These are phyloP conservation scores for Euphorbia peplus DNA, from an alignment of 345 rosid species.

Conservation along the genomic window DNA sequence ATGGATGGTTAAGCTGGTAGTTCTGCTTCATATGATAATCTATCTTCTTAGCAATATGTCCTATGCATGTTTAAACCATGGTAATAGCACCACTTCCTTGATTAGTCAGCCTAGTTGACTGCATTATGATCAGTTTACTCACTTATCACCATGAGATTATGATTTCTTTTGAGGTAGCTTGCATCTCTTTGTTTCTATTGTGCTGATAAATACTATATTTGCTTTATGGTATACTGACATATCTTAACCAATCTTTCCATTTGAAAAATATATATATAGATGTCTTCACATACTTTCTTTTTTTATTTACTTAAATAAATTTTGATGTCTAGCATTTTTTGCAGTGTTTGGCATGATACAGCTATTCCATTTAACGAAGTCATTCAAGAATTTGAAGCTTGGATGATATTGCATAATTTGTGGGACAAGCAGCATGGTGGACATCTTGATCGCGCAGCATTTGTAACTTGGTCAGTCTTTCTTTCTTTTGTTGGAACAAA, in stretches of 20 bases:
- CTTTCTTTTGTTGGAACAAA: not conserved
- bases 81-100: not conserved
- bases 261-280: conserved; percentile 4
- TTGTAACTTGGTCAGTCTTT: conserved; percentile 76
- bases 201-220: conserved; percentile 1
- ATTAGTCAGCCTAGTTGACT: not conserved
- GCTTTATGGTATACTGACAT: not conserved
- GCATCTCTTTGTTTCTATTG: not conserved
- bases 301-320: not conserved
- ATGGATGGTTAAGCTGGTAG: not conserved
- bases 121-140: not conserved
- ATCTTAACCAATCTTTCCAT: not conserved
- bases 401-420: conserved; percentile 63
- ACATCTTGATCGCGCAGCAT: conserved; percentile 64
- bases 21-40: conserved; percentile 2
- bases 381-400: conserved; percentile 72
- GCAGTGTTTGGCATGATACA: conserved; percentile 96
- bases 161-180: not conserved
- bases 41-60: not conserved
- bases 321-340: conserved; percentile 16
- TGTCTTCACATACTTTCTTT: not conserved
- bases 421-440: conserved; percentile 55
- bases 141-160: not conserved
- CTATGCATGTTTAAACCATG: not conserved
- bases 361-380: conserved; percentile 79